A percentile compares a stretch with the other conserved stretches of the same genome.
phyloP scores from a whole-genome alignment of 768 basidiomycete species.

The Hygrophorus russula region DNA sequence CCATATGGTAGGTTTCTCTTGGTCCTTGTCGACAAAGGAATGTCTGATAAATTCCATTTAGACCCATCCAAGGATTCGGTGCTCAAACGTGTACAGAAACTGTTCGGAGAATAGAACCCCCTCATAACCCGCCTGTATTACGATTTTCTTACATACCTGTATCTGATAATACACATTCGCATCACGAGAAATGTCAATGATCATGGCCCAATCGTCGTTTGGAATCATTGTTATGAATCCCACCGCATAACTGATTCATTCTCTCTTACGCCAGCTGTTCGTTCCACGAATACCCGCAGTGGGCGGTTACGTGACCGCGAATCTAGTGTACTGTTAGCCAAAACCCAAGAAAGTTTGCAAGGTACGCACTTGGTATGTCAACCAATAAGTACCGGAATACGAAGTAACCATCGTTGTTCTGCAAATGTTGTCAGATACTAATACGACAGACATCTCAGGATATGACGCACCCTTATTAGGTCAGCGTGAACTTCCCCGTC shows the following conservation, averaged over 20 bases:
- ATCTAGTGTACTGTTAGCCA: slow-evolving; percentile 23
- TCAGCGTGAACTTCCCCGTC: slow-evolving; percentile 80
- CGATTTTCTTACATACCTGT: neutral
- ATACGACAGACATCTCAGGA: neutral
- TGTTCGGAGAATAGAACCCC: slow-evolving; percentile 59
- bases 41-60: slow-evolving; percentile 20
- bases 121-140: neutral
- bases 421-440: slow-evolving; percentile 6
- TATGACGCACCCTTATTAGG: slow-evolving; percentile 50
- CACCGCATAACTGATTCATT: slow-evolving; percentile 64
- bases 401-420: slow-evolving; percentile 74
- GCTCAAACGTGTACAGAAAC: slow-evolving; percentile 91
- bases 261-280: slow-evolving; percentile 52
- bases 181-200: neutral
- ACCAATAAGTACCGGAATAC: slow-evolving; percentile 68
- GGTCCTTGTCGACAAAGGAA: neutral
- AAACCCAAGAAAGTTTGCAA: slow-evolving; percentile 15
- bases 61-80: slow-evolving; percentile 95
- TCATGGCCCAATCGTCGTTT: neutral
- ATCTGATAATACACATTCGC: neutral
- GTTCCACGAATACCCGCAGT: slow-evolving; percentile 57
- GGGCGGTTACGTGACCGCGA: slow-evolving; percentile 51
- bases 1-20: slow-evolving; percentile 67
- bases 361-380: slow-evolving; percentile 63
- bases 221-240: slow-evolving; percentile 18